Conservation (phyloP, 768 basidiomycete species). For the Lentinula edodes region DNA sequence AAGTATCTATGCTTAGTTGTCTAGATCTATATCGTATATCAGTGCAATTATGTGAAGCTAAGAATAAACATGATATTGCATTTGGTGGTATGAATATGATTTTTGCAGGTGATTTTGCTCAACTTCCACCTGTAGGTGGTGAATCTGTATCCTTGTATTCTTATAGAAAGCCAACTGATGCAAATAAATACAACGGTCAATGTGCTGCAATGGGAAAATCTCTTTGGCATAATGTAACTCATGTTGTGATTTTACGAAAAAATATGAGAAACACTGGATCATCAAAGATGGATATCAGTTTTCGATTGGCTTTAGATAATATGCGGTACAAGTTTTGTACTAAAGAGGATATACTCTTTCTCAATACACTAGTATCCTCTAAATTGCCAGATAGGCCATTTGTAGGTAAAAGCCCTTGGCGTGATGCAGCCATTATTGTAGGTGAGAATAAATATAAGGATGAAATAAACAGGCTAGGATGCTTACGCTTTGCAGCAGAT, state of each 20-base stretch:
- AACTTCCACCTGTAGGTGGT: conserved; percentile 21
- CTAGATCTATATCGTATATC: conserved; percentile 19
- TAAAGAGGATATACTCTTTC: conserved; percentile 27
- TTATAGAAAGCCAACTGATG: conserved; percentile 8
- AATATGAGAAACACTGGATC: conserved; percentile 26
- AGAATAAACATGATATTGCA: not conserved
- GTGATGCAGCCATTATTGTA: conserved; percentile 29
- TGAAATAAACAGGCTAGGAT: conserved; percentile 23
- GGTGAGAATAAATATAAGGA: conserved; percentile 23
- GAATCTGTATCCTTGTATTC: conserved; percentile 18
- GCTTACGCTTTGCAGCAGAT: conserved; percentile 24
- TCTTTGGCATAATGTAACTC: conserved; percentile 24
- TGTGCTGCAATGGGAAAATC: conserved; percentile 19
- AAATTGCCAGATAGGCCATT: conserved; percentile 45
- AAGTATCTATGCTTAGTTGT: conserved; percentile 21
- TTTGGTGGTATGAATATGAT: conserved; percentile 27
- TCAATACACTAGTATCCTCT: conserved; percentile 17
- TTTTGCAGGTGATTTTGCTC: conserved; percentile 30
- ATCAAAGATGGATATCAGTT: conserved; percentile 24
- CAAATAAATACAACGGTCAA: conserved; percentile 8
- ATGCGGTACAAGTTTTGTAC: no score
- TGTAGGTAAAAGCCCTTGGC: conserved; percentile 13
- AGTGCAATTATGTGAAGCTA: conserved; percentile 9
- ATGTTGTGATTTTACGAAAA: conserved; percentile 18
- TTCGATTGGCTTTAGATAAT: conserved; percentile 20